Evolutionary conservation across 2,329 filamentous ascomycete species (phyloP).

Genomic region (Claviceps cyperi): DNA sequence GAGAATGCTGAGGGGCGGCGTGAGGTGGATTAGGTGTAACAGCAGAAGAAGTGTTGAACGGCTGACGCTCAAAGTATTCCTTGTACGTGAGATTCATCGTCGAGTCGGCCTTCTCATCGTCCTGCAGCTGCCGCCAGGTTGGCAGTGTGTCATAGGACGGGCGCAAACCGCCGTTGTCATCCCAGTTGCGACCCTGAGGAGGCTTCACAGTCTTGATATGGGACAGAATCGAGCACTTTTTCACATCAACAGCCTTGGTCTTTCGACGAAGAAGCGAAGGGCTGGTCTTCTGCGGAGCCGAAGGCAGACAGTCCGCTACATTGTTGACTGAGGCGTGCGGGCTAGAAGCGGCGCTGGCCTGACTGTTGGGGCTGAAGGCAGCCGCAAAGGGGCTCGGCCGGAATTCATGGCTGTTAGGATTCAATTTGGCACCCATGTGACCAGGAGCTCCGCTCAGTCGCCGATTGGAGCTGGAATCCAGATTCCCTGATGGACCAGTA

Average conservation of each 20-base stretch:
- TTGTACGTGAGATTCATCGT: conserved; percentile 55
- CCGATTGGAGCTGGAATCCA: conserved; percentile 37
- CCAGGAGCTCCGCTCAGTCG: conserved; percentile 35
- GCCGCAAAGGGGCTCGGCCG: conserved; percentile 69
- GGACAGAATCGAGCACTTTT: conserved; percentile 45
- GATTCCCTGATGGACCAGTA: conserved; percentile 51
- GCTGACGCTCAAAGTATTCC: conserved; percentile 61
- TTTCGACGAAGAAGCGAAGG: conserved; percentile 53
- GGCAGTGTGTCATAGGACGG: conserved; percentile 73
- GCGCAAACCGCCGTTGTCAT: conserved; percentile 68
- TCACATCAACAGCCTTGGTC: conserved; percentile 54
- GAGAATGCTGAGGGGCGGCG: conserved; percentile 57
- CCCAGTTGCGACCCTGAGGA: conserved; percentile 45
- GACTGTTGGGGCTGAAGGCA: conserved; percentile 61
- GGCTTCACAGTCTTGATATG: conserved; percentile 40
- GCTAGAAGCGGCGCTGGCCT: conserved; percentile 55
- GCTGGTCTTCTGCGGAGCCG: conserved; percentile 8
- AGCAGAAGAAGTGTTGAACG: conserved; percentile 39
- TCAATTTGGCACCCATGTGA: conserved; percentile 42
- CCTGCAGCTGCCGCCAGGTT: conserved; percentile 62
- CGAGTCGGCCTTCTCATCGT: conserved; percentile 55
- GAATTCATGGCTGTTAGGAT: conserved; percentile 63
- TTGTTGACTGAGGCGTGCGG: conserved; percentile 49
- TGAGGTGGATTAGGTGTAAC: conserved; percentile 57
- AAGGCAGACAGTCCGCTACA: conserved; percentile 19